These are phyloP conservation scores for Clonostachys solani DNA, from an alignment of 2,329 filamentous ascomycete species.

Conservation along the genomic window DNA sequence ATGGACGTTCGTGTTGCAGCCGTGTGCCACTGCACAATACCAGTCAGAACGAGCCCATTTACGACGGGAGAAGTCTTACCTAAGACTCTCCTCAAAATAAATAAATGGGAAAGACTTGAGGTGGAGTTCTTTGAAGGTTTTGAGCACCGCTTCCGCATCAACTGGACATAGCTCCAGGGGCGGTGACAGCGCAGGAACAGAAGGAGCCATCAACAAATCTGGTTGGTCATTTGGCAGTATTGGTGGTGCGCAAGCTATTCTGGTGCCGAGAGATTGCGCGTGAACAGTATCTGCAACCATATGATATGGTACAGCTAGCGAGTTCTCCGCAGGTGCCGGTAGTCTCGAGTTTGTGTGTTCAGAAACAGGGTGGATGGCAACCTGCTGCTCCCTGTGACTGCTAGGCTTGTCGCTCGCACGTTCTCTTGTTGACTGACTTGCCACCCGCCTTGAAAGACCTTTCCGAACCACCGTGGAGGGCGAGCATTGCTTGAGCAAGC, in stretches of 20 bases:
- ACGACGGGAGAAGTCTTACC: not conserved
- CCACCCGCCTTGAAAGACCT: slow-evolving; percentile 27
- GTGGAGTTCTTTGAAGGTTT: slow-evolving; percentile 31
- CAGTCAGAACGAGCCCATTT: not conserved
- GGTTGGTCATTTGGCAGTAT: not conserved
- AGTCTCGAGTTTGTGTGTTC: not conserved
- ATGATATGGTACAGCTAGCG: too few relatives aligned
- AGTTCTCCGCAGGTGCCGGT: not conserved
- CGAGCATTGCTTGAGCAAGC: slow-evolving; percentile 40
- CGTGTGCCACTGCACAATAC: slow-evolving; percentile 18
- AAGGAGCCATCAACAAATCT: not conserved
- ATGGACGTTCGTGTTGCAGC: slow-evolving; percentile 36
- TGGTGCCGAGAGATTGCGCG: not conserved
- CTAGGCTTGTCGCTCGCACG: too few relatives aligned
- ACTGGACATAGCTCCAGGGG: slow-evolving; percentile 13
- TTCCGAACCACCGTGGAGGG: slow-evolving; percentile 34
- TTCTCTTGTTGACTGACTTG: slow-evolving; percentile 7
- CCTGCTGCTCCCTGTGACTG: slow-evolving; percentile 31
- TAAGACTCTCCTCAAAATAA: slow-evolving; percentile 25
- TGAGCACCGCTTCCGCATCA: slow-evolving; percentile 32
- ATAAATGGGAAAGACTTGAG: slow-evolving; percentile 39
- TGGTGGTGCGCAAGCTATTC: not conserved
- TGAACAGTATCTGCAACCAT: not conserved
- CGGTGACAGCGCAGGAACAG: too few relatives aligned
- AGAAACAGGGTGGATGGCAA: not conserved